These are phyloP conservation scores for Gastrolobium bilobum DNA, from an alignment of 306 rosid genomes.

Conservation along the genomic window DNA sequence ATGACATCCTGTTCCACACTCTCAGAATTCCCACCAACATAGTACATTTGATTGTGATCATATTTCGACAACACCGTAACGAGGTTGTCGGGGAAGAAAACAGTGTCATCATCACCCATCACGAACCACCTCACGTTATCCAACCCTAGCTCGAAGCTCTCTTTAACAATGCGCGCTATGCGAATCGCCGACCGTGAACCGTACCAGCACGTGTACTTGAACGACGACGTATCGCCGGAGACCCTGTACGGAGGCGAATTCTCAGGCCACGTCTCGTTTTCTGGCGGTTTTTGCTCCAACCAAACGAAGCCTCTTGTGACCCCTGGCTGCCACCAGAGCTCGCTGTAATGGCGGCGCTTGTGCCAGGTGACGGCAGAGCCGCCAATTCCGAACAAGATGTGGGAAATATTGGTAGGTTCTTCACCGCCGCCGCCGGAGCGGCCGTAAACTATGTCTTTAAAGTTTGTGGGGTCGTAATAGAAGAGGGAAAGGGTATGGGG, in stretches of 20 bases:
- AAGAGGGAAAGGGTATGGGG: too few relatives aligned
- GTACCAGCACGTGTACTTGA: slow-evolving; percentile 66
- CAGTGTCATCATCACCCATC: slow-evolving; percentile 91
- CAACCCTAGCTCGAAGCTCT: slow-evolving; percentile 72
- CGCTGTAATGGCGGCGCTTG: slow-evolving; percentile 56
- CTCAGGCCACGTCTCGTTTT: slow-evolving; percentile 56
- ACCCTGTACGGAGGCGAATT: slow-evolving; percentile 56
- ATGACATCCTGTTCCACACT: slow-evolving; percentile 73
- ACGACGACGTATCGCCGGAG: slow-evolving; percentile 64
- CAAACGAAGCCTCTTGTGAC: slow-evolving; percentile 72
- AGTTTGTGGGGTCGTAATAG: background rate
- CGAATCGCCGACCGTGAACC: slow-evolving; percentile 78
- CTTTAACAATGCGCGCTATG: slow-evolving; percentile 77
- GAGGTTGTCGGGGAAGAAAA: slow-evolving; percentile 70
- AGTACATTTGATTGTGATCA: slow-evolving; percentile 86
- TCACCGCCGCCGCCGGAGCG: background rate
- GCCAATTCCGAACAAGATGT: slow-evolving; percentile 72
- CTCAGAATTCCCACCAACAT: slow-evolving; percentile 79
- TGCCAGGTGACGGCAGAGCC: slow-evolving; percentile 67
- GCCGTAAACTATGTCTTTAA: slow-evolving; percentile 15
- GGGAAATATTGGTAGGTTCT: slow-evolving; percentile 65
- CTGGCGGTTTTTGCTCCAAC: slow-evolving; percentile 56
- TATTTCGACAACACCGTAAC: slow-evolving; percentile 69
- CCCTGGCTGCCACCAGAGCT: slow-evolving; percentile 72
- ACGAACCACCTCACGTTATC: slow-evolving; percentile 81